Evolutionary conservation across 305 asterid genomes (phyloP), one percentile per base, ranked within the genome.

Genomic region (Solanum hybrid): DNA sequence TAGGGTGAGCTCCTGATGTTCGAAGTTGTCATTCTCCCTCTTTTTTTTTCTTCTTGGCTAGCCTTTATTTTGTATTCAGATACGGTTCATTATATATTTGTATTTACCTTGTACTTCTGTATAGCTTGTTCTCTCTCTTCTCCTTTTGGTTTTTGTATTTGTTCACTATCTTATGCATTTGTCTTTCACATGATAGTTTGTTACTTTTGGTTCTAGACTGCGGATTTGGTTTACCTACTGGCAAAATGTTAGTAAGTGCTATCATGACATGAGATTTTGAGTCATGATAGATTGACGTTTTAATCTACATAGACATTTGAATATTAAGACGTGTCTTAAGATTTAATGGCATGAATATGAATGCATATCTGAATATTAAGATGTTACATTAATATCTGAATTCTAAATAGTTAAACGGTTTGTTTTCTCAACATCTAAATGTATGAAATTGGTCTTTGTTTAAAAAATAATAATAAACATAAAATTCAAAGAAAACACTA

Each of bases 211-310:
- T 60, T 60, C 71, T 19, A 19, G 71, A 60, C 5, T 19, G 0
- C 0, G 1, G 0, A 19, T 60, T 60, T 2, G 2, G 0, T 7
- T 60, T 19, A 19, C 0, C 5, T 45, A 45, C 0, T 60, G 26
- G 26, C 71, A 60, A 7, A 19, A 3, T 60, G 0, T 60, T 60
- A 6, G 71, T 60, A 60, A 4, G 71, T 60, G 26, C 71, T 19
- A 19, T 60, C 71, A 7, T 19, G 71, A 60, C 0, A 19, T 60
- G 12, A 60, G 26, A 60, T 19, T 60, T 60, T 19, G 26, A 4
- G 2, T 60, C 71, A 60, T 60, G 26, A 60, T 2, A 60, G 0
- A 19, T 19, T 60, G 5, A 2, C 1, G 7, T 10, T 69, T 69
- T 24, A 69, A 69, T 24, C 2, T 69, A 1, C 3, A 24, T 2